Evolutionary conservation across 768 basidiomycete species (phyloP), one percentile per base, ranked within the genome.

Genomic region (Hericium alpestre): DNA sequence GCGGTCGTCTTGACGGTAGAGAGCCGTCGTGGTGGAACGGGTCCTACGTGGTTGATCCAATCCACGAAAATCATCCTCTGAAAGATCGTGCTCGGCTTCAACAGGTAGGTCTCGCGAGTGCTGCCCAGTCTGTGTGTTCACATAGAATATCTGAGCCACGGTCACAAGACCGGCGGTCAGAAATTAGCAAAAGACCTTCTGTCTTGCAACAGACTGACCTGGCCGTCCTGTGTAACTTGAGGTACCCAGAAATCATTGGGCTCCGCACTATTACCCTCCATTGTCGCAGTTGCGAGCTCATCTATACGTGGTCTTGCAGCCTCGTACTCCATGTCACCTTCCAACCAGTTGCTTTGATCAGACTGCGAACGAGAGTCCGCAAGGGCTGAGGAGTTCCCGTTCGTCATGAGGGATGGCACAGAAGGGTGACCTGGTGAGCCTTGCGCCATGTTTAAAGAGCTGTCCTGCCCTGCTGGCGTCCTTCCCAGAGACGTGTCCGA

Each of bases 231-330:
- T 2, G 88, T 87, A 40, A 95, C 81, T 63, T 84, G 81, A 11
- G 94, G 94, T 68, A 93, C 83, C 94, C 94, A 97, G 71, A 86
- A 94, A 63, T 94, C 89, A 63, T 79, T 85, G 10, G 80, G 78
- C 63, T 79, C 72, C 11, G 74, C 69, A 49, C 58, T 67, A 53
- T 69, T 69, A 51, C 32, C 32, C 32, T 59, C 63, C 20, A 62
- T 43, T n/a, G 67, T 58, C 20, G 65, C 54, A 58, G 65, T 66
- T 1, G 66, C 69, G 16, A 69, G 66, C 38, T 70, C 71, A 13
- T 69, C 64, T 53, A 72, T 63, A 13, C 65, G 74, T 56, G 70
- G 73, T 37, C 69, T 67, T 50, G 70, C 65, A 8, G 70, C 43
- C 27, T 64, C 54, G 56, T 69, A 53, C 18, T 62, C 46, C 70